Conservation (phyloP, 1,284 basidiomycete species). For the Trichosporon coremiiforme region DNA sequence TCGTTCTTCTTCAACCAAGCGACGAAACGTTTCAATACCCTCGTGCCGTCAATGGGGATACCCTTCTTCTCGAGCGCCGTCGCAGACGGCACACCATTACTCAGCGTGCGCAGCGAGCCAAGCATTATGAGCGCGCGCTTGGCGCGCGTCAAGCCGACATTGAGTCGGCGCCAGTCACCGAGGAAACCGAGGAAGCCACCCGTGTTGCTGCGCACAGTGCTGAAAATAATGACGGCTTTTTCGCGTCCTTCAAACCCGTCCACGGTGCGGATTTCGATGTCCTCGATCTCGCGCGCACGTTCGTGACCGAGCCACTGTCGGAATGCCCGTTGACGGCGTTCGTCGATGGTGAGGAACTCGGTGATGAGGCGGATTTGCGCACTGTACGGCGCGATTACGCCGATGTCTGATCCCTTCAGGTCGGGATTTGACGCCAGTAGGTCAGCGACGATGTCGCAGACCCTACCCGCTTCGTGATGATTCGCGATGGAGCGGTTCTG, state of each 20-base stretch:
- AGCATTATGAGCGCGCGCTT: slow-evolving; percentile 79
- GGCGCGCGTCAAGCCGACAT: slow-evolving; percentile 84
- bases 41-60: slow-evolving; percentile 44
- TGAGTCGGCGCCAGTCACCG: slow-evolving; percentile 80
- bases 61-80: slow-evolving; percentile 32
- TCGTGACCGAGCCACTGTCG: slow-evolving; percentile 64
- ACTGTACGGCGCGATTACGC: slow-evolving; percentile 82
- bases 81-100: slow-evolving; percentile 38
- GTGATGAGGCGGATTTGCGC: slow-evolving; percentile 74
- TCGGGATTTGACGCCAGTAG: slow-evolving; percentile 71
- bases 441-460: slow-evolving; percentile 77
- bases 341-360: slow-evolving; percentile 60
- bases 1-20: slow-evolving; percentile 36
- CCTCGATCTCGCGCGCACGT: slow-evolving; percentile 65
- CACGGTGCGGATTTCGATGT: slow-evolving; percentile 82
- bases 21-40: slow-evolving; percentile 50
- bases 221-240: slow-evolving; percentile 88
- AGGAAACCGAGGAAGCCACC: slow-evolving; percentile 80
- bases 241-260: slow-evolving; percentile 93
- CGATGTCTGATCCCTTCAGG: slow-evolving; percentile 72
- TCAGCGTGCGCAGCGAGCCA: slow-evolving; percentile 72
- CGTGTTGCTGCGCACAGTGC: slow-evolving; percentile 79
- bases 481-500: slow-evolving; percentile 73
- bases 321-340: slow-evolving; percentile 59
- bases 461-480: slow-evolving; percentile 70